Base-by-base conservation (phyloP, 2,329 filamentous ascomycete species). In the Beauveria varroae region DNA sequence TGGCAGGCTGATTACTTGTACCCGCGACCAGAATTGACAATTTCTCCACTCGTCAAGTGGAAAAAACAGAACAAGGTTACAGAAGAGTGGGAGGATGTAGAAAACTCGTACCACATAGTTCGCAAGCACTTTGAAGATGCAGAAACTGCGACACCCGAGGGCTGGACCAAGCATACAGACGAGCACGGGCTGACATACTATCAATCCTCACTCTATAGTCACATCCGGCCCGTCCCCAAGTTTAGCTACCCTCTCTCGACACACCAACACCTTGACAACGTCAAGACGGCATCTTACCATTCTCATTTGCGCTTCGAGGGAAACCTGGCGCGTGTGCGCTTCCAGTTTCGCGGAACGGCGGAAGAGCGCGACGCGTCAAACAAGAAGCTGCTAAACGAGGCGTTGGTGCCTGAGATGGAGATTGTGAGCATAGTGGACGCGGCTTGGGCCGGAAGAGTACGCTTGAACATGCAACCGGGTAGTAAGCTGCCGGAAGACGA, bases 101-200 rank as follows among this genome's bases (percentile, higher is more conserved):
- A 63, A 7, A 63, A 63, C n/a, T 60, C 61, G 10, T 63, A 63
- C 26, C 56, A 63, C n/a, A 12, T 7, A 34, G 61, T 63, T 12
- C 61, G 61, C 24, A 44, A 50, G 44, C 56, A 56, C 22, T 63
- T 56, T 28, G 57, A 60, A n/a, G 34, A 63, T 5, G 34, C 61
- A 18, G 24, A 60, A 4, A 14, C 34, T 9, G 20, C 51, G 3
- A 50, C 49, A 5, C 61, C 61, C n/a, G 46, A 63, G 4, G 47
- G 53, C 20, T 63, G 61, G 61, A 60, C 56, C 24, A 63, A 52
- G 26, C 56, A 63, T n/a, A n/a, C 22, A 18, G 26, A 60, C 37
- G 57, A 30, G 12, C 16, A 18, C 18, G 61, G 43, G 18, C 28
- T 18, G 37, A 44, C 26, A 22, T 63, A 60, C 51, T 63, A 63